Evolutionary conservation across 1,139 yeast species (phyloP), one percentile per base, ranked within the genome.

Genomic region (Suhomyces anneliseae): DNA sequence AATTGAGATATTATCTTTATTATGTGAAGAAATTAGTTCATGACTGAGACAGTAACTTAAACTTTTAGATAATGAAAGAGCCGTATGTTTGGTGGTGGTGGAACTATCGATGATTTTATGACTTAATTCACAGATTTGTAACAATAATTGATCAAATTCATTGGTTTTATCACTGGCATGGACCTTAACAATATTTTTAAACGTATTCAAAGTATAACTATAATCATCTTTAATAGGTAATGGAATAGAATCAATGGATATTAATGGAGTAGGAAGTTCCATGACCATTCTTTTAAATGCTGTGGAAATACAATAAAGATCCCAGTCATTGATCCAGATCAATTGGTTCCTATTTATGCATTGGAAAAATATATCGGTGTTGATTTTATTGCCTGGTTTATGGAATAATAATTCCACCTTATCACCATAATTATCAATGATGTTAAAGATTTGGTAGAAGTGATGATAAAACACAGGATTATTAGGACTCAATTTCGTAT

Each of bases 261-360:
- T 67, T 39, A 82, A 63, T 1, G 81, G 76, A 24, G 57, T 57
- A 0, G 78, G 70, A 24, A 80, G 69, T 31, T 72, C 78, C 56
- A 67, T 66, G 33, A 82, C 54, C 12, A 82, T 68, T 51, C 73
- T 70, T 51, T 82, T 71, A 57, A 79, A 81, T 2, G 77, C 70
- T 0, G 84, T 72, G 7, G 82, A 81, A 44, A 83, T 73, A 43
- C 83, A 79, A 58, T 80, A 79, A 43, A 82, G 66, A 59, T 82
- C 85, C 87, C 87, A 83, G 74, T 61, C 87, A 69, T 65, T 82
- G 51, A 72, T 81, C 85, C 72, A 82, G 51, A 69, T 71, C 62
- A 67, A 68, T 69, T 74, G 81, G 58, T 81, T 81, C 50, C 87
- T 66, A 44, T 72, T 74, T 33, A 83, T 77, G 42, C 85, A 79